phyloP scores from a whole-genome alignment of 108 stramenopile species.

The Chaetoceros tenuissimus region DNA sequence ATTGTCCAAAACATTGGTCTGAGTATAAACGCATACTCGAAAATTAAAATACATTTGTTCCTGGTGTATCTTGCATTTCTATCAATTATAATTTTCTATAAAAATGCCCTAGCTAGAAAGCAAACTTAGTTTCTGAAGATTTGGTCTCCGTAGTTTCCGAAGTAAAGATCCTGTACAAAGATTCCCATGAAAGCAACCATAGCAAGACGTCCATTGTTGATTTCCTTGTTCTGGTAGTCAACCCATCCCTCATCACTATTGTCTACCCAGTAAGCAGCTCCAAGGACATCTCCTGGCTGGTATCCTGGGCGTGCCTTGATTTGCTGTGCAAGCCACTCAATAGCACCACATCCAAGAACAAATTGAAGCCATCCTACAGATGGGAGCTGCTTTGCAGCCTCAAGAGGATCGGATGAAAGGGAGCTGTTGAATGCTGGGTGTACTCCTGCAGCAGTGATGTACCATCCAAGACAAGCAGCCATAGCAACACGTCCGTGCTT shows the following conservation, averaged over 20 bases:
- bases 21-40: too few relatives aligned
- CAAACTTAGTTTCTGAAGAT: constrained; percentile 62
- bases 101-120: too few relatives aligned
- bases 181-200: constrained; percentile 93
- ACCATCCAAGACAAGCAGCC: constrained; percentile 95
- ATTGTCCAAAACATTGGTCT: too few relatives aligned
- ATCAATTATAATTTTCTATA: too few relatives aligned
- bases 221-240: constrained; percentile 90
- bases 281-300: constrained; percentile 81
- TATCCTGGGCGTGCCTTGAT: constrained; percentile 86
- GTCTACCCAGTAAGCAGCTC: constrained; percentile 88
- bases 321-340: constrained; percentile 80
- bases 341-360: constrained; percentile 84
- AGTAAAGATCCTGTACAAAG: constrained; percentile 73
- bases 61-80: too few relatives aligned
- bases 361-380: constrained; percentile 86
- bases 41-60: too few relatives aligned
- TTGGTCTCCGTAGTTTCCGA: constrained; percentile 77
- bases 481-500: constrained; percentile 97
- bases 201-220: constrained; percentile 93
- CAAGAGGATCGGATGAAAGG: constrained; percentile 71
- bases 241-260: constrained; percentile 88
- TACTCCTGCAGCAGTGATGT: constrained; percentile 79
- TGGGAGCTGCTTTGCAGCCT: constrained; percentile 76
- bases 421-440: constrained; percentile 81